Conservation (phyloP, 179 eudicot species). For the Carnegiea gigantea region DNA sequence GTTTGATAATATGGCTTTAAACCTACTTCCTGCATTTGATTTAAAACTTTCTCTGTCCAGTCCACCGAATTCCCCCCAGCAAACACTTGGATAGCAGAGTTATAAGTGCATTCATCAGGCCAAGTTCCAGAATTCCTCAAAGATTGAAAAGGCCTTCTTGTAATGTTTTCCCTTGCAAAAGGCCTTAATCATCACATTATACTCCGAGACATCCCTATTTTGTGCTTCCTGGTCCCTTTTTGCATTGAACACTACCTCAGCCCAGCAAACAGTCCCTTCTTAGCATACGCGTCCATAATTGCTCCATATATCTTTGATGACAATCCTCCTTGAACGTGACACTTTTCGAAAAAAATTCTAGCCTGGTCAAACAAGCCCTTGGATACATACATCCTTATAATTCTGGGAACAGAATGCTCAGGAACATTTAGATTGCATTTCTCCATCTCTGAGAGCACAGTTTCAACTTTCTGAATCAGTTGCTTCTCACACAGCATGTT, state of each 20-base stretch:
- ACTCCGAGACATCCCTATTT: constrained; percentile 58
- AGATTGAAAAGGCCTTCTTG: constrained; percentile 67
- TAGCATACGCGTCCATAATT: constrained; percentile 75
- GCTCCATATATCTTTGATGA: constrained; percentile 65
- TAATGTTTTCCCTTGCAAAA: constrained; percentile 71
- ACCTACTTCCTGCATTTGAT: constrained; percentile 68
- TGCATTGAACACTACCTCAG: constrained; percentile 63
- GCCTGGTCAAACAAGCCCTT: constrained; percentile 58
- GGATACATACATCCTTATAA: constrained; percentile 67
- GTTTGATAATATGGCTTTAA: constrained; percentile 55
- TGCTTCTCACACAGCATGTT: constrained; percentile 54
- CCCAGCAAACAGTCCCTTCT: constrained; percentile 75
- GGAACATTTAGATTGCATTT: constrained; percentile 44
- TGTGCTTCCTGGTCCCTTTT: constrained; percentile 46
- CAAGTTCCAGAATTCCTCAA: constrained; percentile 79
- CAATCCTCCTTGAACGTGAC: constrained; percentile 37
- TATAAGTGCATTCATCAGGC: constrained; percentile 86
- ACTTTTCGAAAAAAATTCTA: constrained; percentile 40
- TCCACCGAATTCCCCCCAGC: constrained; percentile 67
- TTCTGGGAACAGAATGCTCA: constrained; percentile 61
- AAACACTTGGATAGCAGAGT: constrained; percentile 79
- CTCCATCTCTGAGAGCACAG: constrained; percentile 59
- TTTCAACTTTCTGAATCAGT: constrained; percentile 63
- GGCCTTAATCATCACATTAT: constrained; percentile 85
- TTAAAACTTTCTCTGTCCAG: constrained; percentile 55